Evolutionary conservation across 2,329 filamentous ascomycete genomes (phyloP), one percentile per base, ranked within the genome.

Genomic region (Sporothrix inflata): DNA sequence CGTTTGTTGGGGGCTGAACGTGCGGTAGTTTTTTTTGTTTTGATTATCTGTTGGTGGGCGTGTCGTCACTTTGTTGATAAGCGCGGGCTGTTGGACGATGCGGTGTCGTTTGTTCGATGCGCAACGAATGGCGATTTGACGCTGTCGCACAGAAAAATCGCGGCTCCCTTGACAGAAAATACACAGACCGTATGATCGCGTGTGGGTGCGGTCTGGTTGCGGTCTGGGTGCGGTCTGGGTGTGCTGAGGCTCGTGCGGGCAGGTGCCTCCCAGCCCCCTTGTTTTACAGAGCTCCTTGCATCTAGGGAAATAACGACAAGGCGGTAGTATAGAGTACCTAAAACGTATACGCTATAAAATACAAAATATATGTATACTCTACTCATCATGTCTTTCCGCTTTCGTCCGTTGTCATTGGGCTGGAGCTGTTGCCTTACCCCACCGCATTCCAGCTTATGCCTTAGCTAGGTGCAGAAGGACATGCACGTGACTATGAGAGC

Each of bases 201-300:
- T 72, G 65, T 42, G 60, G n/a, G 42, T 49, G 63, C 42, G 24
- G 16, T 66, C 2, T 27, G 57, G n/a, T n/a, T n/a, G n/a, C n/a
- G n/a, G n/a, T n/a, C n/a, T n/a, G n/a, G 69, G 60, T 38, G 63
- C 42, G 30, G n/a, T 24, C 38, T 27, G 57, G 34, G 19, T 27
- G 19, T n/a, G 53, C 24, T 65, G 69, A 24, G 45, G 14, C 30
- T 57, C 21, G 6, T 71, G 63, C n/a, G 42, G 65, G 71, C 21
- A 69, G 53, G 60, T 51, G 69, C 70, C 14, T 63, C 66, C 71
- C 71, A 72, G 55, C 71, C 71, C 71, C 71, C 71, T 57, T 72
- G 47, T 70, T 72, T 72, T 72, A 30, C 47, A 53, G 27, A 40
- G 27, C 55, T 51, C 71, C 70, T 69, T 72, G 53, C 53, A n/a